Base-by-base conservation (phyloP, 2,329 filamentous ascomycete genomes). In the Pseudogymnoascus verrucosus region DNA sequence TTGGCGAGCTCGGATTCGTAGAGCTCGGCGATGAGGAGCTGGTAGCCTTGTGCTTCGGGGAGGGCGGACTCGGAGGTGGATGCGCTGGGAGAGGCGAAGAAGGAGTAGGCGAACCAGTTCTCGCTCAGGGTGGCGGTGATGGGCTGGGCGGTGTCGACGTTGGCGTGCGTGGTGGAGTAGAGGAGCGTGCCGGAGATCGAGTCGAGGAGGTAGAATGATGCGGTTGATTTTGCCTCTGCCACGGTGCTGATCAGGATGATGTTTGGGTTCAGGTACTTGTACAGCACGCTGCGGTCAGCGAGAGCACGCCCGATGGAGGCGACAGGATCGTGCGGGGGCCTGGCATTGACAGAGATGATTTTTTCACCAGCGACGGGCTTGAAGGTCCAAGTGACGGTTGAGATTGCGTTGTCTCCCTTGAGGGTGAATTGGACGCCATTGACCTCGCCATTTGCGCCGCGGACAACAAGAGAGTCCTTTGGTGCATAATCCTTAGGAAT, bases 191-290 rank as follows among this genome's bases (percentile, higher is more conserved):
- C 95, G 10, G 93, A 96, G 5, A 96, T 83, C 1, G 90, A 90
- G 72, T 99, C 93, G 12, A 99, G 75, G 10, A 98, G 80, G 71
- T 93, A 92, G 67, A 96, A 81, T 0, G 86, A 87, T 6, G 91
- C 84, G 0, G 81, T 82, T 3, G 79, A 81, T 2, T 80, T 71
- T 10, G 79, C 77, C 21, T 88, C 82, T 36, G 88, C 82, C 2
- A 87, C 77, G 1, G 90, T 82, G 1, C 89, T 90, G 54, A 96
- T 80, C 0, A 98, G 82, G 2, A 92, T 80, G 5, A 91, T 83
- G 76, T 96, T 97, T 0, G 90, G 86, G 77, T 96, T 96, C 42
- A 99, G 79, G 74, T 98, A 98, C 78, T 99, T 99, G 84, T 99
- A 99, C 67, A 93, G 84, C 59, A 99, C 95, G n/a, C 87, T 88